Percentiles rank a stretch among this genome's conserved stretches.
phyloP scores from a whole-genome alignment of 75 land plant genomes.

The Adiantum capillusveneris region DNA sequence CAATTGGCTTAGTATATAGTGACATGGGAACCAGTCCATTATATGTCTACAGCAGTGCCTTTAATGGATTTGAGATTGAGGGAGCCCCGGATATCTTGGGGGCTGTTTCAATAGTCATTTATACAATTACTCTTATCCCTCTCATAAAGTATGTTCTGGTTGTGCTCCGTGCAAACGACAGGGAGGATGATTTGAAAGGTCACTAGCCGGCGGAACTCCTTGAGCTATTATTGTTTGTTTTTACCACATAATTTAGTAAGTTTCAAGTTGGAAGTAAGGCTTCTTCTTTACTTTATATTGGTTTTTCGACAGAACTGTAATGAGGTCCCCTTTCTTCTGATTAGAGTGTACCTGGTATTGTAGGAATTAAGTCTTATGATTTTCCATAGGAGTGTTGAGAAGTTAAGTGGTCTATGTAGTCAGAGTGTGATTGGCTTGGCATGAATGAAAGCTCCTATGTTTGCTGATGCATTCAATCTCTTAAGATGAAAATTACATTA shows the following conservation, averaged over 20 bases:
- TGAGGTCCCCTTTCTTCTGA: too few relatives aligned
- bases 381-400: too few relatives aligned
- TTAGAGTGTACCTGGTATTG: too few relatives aligned
- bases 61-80: constrained; percentile 49
- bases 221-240: background rate
- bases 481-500: too few relatives aligned
- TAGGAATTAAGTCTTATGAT: too few relatives aligned
- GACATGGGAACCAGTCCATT: constrained; percentile 95
- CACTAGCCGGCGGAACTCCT: constrained; percentile 2
- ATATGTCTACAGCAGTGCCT: constrained; percentile 81
- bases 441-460: too few relatives aligned
- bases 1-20: constrained; percentile 94
- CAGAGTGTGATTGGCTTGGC: too few relatives aligned
- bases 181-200: constrained; percentile 64
- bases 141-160: constrained; percentile 79
- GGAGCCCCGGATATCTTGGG: constrained; percentile 73
- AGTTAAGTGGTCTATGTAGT: too few relatives aligned
- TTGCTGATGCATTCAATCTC: too few relatives aligned
- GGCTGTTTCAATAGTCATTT: constrained; percentile 86
- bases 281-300: background rate
- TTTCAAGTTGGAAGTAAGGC: background rate
- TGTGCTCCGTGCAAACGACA: constrained; percentile 93
- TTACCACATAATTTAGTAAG: background rate
- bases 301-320: too few relatives aligned
- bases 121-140: constrained; percentile 86